Evolutionary conservation across 2,329 filamentous ascomycete species (phyloP).

Genomic region (Blastomyces emzantsi): DNA sequence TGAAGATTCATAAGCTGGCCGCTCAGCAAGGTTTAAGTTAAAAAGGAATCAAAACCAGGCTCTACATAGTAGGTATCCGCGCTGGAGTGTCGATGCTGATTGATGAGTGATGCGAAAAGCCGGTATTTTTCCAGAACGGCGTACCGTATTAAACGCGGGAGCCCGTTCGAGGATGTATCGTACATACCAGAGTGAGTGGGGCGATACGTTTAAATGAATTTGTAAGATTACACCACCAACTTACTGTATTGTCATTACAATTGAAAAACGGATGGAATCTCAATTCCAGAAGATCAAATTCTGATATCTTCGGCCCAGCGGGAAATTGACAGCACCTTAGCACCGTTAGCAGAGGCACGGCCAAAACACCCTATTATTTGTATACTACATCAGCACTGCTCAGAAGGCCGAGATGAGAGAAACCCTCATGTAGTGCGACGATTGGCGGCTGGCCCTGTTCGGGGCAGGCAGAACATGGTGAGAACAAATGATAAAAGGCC

Average conservation of each 20-base stretch:
- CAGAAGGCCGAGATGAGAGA: neutral
- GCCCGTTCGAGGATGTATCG: neutral
- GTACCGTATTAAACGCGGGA: neutral
- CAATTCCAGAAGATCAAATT: neutral
- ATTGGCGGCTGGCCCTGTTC: neutral
- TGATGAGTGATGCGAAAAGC: neutral
- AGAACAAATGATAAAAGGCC: neutral
- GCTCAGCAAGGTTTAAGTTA: too few species aligned
- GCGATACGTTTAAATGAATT: neutral
- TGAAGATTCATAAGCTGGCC: neutral
- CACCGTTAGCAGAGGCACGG: too few species aligned
- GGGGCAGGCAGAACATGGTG: neutral
- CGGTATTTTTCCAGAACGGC: neutral
- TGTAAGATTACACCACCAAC: neutral
- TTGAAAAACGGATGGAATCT: neutral
- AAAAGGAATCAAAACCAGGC: too few species aligned
- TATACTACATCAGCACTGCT: neutral
- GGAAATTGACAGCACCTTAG: neutral
- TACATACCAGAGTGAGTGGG: neutral
- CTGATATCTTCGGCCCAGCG: neutral
- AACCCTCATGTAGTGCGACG: neutral
- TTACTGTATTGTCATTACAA: neutral
- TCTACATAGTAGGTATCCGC: too few species aligned
- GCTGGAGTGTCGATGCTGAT: too few species aligned
- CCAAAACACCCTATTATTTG: neutral